Evolutionary conservation across 495 filamentous ascomycete species (phyloP).

Genomic region (Cenococcum geophilum): DNA sequence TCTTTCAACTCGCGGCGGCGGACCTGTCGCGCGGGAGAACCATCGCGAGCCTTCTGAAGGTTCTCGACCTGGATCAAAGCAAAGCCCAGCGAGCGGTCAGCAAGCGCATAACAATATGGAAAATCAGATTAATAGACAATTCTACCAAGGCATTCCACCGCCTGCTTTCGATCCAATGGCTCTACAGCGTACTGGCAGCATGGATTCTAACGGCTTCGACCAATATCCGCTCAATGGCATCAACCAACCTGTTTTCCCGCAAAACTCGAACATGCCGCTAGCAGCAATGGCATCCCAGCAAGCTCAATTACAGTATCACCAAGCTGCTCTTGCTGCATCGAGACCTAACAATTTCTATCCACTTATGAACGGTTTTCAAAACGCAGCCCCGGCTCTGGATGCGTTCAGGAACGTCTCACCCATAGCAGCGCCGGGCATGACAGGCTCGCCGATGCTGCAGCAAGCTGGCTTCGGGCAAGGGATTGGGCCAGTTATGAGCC

Average conservation of each 20-base stretch:
- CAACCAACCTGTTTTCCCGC: conserved; percentile 47
- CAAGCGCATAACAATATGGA: conserved; percentile 34
- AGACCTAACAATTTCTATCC: conserved; percentile 19
- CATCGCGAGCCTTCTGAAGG: conserved; percentile 34
- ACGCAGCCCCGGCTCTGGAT: conserved; percentile 22
- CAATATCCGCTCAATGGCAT: conserved; percentile 50
- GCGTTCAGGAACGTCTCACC: conserved; percentile 20
- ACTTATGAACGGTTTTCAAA: conserved; percentile 25
- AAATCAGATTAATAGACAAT: conserved; percentile 34
- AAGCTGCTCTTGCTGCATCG: conserved; percentile 45
- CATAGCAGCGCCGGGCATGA: conserved; percentile 19
- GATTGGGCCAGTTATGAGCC: conserved; percentile 20
- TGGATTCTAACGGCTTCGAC: conserved; percentile 49
- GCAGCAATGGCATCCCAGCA: conserved; percentile 49
- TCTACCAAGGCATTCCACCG: conserved; percentile 40
- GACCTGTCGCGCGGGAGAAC: conserved; percentile 41
- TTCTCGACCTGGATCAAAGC: conserved; percentile 50
- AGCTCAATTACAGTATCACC: conserved; percentile 57
- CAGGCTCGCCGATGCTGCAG: conserved; percentile 26
- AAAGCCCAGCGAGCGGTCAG: conserved; percentile 38
- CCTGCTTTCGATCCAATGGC: conserved; percentile 39
- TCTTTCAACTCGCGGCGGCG: conserved; percentile 57
- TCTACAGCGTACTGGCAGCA: conserved; percentile 51
- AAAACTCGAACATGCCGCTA: conserved; percentile 43
- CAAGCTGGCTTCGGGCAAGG: conserved; percentile 22